These are phyloP conservation scores for Suillus ampliporus DNA, from an alignment of 768 basidiomycete species.

Conservation along the genomic window DNA sequence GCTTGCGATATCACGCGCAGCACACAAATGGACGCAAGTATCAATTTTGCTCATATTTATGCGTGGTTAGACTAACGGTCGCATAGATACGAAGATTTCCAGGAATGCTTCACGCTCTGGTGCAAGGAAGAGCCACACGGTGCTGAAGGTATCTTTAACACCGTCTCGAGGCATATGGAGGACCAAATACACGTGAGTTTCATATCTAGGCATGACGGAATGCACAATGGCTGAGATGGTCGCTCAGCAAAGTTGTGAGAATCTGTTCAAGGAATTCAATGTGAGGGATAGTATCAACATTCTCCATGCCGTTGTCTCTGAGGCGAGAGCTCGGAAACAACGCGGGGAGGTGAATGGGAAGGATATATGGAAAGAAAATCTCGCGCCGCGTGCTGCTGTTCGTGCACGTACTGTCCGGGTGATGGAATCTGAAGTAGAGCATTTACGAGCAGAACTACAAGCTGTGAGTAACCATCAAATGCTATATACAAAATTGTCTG, in stretches of 20 bases:
- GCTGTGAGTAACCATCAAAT: neutral
- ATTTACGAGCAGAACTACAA: constrained; percentile 44
- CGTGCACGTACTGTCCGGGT: constrained; percentile 68
- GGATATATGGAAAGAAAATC: constrained; percentile 68
- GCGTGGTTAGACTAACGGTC: constrained; percentile 3
- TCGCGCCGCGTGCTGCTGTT: constrained; percentile 67
- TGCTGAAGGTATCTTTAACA: constrained; percentile 63
- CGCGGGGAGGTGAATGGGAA: constrained; percentile 47
- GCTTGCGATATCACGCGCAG: constrained; percentile 55
- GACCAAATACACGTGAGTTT: constrained; percentile 53
- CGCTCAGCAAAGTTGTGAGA: constrained; percentile 68
- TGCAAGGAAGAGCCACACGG: constrained; percentile 70
- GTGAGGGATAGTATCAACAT: constrained; percentile 74
- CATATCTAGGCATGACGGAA: neutral
- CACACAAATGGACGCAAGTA: constrained; percentile 61
- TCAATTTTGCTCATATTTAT: neutral
- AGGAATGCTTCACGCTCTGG: constrained; percentile 70
- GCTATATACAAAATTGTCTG: neutral
- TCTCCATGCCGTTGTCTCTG: constrained; percentile 70
- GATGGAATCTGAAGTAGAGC: constrained; percentile 49
- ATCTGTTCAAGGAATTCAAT: constrained; percentile 69
- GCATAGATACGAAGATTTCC: constrained; percentile 54
- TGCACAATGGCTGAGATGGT: neutral
- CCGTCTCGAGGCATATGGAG: constrained; percentile 75
- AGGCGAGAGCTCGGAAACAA: constrained; percentile 61